Conservation (phyloP, 768 basidiomycete genomes). For the Dioszegia crocea region DNA sequence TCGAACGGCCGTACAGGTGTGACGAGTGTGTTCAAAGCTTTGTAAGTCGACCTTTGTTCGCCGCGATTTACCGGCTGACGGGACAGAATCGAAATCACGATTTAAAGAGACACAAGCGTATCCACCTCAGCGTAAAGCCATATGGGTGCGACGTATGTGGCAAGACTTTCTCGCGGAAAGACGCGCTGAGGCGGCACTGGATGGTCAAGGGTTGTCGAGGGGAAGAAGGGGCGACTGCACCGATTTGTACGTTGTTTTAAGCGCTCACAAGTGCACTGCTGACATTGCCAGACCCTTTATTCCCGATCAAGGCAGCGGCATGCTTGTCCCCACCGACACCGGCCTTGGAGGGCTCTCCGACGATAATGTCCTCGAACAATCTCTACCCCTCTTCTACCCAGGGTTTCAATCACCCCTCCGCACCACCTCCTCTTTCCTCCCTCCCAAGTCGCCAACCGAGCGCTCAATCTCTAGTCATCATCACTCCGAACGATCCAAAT, state of each 20-base stretch:
- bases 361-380: not conserved
- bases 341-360: slow-evolving; percentile 14
- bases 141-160: slow-evolving; percentile 50
- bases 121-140: slow-evolving; percentile 50
- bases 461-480: slow-evolving; percentile 28
- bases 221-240: slow-evolving; percentile 42
- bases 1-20: slow-evolving; percentile 50
- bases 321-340: slow-evolving; percentile 34
- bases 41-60: slow-evolving; percentile 21
- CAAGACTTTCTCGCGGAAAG: slow-evolving; percentile 51
- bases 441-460: slow-evolving; percentile 27
- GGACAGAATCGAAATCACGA: slow-evolving; percentile 51
- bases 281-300: slow-evolving; percentile 29
- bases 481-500: slow-evolving; percentile 33
- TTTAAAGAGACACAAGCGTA: slow-evolving; percentile 50
- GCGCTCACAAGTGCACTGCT: not conserved
- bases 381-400: not conserved
- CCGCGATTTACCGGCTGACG: not conserved
- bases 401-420: slow-evolving; percentile 29
- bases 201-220: slow-evolving; percentile 50
- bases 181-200: slow-evolving; percentile 50
- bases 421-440: slow-evolving; percentile 24
- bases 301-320: slow-evolving; percentile 28
- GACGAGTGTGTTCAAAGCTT: slow-evolving; percentile 51
- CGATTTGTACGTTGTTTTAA: slow-evolving; percentile 28